Percentiles rank a stretch among this genome's conserved stretches.
phyloP scores from a whole-genome alignment of 768 basidiomycete genomes.

The Rhizopogon roseolus region DNA sequence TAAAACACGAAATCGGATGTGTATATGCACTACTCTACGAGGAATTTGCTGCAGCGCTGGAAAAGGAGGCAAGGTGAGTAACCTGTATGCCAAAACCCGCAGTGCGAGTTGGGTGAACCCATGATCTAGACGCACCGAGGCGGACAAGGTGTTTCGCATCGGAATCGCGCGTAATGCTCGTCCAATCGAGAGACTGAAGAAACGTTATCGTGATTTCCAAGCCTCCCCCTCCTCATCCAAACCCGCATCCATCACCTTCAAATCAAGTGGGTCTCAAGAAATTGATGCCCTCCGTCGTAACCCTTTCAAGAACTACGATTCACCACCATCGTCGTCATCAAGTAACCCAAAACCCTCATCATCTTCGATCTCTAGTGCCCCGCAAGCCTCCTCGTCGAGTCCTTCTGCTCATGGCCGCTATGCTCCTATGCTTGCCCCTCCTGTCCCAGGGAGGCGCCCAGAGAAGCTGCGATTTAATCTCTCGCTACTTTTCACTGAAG shows the following conservation, averaged over 20 bases:
- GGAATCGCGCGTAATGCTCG: slow-evolving; percentile 81
- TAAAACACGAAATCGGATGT: slow-evolving; percentile 71
- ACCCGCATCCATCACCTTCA: slow-evolving; percentile 18
- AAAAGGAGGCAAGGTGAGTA: slow-evolving; percentile 72
- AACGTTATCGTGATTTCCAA: slow-evolving; percentile 76
- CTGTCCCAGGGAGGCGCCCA: slow-evolving; percentile 60
- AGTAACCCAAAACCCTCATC: slow-evolving; percentile 9
- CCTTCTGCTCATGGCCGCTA: slow-evolving; percentile 41
- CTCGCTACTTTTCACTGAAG: slow-evolving; percentile 66
- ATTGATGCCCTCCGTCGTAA: slow-evolving; percentile 27
- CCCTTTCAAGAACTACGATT: slow-evolving; percentile 32
- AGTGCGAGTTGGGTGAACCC: not conserved
- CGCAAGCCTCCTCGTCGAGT: slow-evolving; percentile 30
- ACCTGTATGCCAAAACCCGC: not conserved
- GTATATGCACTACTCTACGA: slow-evolving; percentile 82
- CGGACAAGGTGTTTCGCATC: slow-evolving; percentile 73
- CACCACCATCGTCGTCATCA: slow-evolving; percentile 28
- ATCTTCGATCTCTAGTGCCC: slow-evolving; percentile 13
- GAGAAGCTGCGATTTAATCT: slow-evolving; percentile 71
- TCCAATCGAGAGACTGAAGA: slow-evolving; percentile 81
- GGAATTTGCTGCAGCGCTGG: slow-evolving; percentile 81
- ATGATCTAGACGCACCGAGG: slow-evolving; percentile 62
- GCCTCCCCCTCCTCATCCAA: slow-evolving; percentile 35
- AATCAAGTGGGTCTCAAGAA: slow-evolving; percentile 21
- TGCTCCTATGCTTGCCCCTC: slow-evolving; percentile 69